These are phyloP conservation scores for Ophiostoma angusticollis DNA, from an alignment of 2,329 filamentous ascomycete genomes.

Conservation along the genomic window DNA sequence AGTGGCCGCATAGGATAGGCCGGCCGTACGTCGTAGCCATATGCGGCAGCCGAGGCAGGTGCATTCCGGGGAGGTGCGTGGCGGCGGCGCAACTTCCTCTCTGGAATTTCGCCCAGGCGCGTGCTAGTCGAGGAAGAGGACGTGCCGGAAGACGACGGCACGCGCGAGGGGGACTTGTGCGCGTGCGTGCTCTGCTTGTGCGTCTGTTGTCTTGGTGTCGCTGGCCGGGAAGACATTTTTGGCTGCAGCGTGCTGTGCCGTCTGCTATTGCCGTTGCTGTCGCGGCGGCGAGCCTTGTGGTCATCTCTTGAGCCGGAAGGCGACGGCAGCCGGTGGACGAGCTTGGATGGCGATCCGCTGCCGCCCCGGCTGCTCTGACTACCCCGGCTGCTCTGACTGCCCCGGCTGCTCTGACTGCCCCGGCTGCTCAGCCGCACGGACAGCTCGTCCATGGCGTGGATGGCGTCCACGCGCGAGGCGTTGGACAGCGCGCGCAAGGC, in stretches of 20 bases:
- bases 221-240: too few relatives aligned
- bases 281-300: background rate
- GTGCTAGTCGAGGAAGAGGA: conserved; percentile 23
- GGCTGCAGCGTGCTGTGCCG: background rate
- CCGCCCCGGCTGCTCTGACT: conserved; percentile 10
- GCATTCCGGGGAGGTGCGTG: background rate
- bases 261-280: background rate
- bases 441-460: conserved; percentile 35
- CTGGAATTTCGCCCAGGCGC: conserved; percentile 23
- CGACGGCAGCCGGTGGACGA: too few relatives aligned
- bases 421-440: conserved; percentile 23
- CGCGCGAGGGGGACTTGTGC: too few relatives aligned
- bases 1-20: conserved; percentile 23
- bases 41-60: conserved; percentile 7
- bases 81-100: conserved; percentile 17
- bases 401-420: too few relatives aligned
- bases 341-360: too few relatives aligned
- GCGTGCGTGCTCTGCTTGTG: background rate
- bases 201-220: background rate
- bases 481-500: conserved; percentile 35
- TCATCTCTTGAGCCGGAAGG: too few relatives aligned
- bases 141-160: conserved; percentile 19
- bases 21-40: conserved; percentile 19
- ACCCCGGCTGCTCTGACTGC: too few relatives aligned
- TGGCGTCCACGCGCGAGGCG: conserved; percentile 33